phyloP scores from a whole-genome alignment of 2,329 filamentous ascomycete genomes.

The Colletotrichum sp. region DNA sequence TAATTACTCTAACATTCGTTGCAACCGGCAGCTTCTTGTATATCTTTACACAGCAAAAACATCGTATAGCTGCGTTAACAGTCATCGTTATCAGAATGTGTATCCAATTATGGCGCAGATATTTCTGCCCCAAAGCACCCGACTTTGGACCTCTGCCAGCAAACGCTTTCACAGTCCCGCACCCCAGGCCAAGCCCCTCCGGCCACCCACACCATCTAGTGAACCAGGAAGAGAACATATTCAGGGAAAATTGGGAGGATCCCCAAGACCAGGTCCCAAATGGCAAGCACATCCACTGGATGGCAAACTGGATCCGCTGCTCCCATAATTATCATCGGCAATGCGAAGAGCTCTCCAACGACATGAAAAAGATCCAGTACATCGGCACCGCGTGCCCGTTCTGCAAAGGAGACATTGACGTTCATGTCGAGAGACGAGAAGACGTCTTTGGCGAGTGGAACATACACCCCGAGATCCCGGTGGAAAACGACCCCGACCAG shows the following conservation, averaged over 20 bases:
- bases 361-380: background rate
- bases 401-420: conserved; percentile 1
- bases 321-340: background rate
- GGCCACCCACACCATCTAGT: background rate
- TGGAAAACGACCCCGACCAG: background rate
- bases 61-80: background rate
- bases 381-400: background rate
- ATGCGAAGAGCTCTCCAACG: background rate
- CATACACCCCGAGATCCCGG: background rate
- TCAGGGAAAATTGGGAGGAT: conserved; percentile 1
- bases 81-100: background rate
- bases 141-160: background rate
- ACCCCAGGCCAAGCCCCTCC: background rate
- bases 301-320: conserved; percentile 1
- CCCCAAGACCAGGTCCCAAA: background rate
- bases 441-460: background rate
- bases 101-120: conserved; percentile 5
- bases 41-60: background rate
- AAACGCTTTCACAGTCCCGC: background rate
- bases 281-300: background rate
- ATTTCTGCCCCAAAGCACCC: conserved; percentile 5
- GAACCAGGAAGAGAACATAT: background rate
- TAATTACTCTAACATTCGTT: background rate
- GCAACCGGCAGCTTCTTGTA: no score
- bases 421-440: background rate